A percentile compares a stretch with the other conserved stretches of the same genome.
Evolutionary conservation across 805 yeast genomes (phyloP).

Genomic region (Metschnikowia santaceciliae): DNA sequence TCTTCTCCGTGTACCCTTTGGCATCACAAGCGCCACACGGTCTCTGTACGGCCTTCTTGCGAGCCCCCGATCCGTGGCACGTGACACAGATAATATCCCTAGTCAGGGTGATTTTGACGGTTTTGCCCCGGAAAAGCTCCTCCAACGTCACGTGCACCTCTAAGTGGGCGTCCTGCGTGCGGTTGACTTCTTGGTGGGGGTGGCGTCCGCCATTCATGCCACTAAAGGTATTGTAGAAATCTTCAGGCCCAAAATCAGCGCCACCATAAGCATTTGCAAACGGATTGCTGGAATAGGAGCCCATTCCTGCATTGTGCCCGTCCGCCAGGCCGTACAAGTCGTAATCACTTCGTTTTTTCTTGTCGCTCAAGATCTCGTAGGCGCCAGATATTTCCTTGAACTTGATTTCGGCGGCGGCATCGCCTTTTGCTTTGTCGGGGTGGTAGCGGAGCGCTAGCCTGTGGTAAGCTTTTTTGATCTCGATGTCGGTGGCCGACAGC

Average conservation of each 20-base stretch:
- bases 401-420: constrained; percentile 64
- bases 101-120: constrained; percentile 65
- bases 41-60: constrained; percentile 49
- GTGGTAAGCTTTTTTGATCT: constrained; percentile 81
- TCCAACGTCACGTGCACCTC: constrained; percentile 62
- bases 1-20: constrained; percentile 55
- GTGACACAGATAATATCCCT: constrained; percentile 67
- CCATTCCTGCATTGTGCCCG: constrained; percentile 17
- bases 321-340: constrained; percentile 51
- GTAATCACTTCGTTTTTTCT: constrained; percentile 52
- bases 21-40: constrained; percentile 72
- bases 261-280: constrained; percentile 35
- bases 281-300: constrained; percentile 30
- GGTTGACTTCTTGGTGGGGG: constrained; percentile 17
- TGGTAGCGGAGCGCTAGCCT: constrained; percentile 78
- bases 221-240: constrained; percentile 68
- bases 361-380: constrained; percentile 78
- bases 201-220: constrained; percentile 32
- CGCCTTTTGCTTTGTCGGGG: constrained; percentile 81
- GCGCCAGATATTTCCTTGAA: constrained; percentile 87
- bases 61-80: constrained; percentile 79
- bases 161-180: constrained; percentile 67
- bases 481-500: constrained; percentile 58
- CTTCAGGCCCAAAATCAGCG: constrained; percentile 60
- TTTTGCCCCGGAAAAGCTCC: constrained; percentile 78